phyloP scores from a whole-genome alignment of 2,329 filamentous ascomycete species.

The Beauveria sp. region DNA sequence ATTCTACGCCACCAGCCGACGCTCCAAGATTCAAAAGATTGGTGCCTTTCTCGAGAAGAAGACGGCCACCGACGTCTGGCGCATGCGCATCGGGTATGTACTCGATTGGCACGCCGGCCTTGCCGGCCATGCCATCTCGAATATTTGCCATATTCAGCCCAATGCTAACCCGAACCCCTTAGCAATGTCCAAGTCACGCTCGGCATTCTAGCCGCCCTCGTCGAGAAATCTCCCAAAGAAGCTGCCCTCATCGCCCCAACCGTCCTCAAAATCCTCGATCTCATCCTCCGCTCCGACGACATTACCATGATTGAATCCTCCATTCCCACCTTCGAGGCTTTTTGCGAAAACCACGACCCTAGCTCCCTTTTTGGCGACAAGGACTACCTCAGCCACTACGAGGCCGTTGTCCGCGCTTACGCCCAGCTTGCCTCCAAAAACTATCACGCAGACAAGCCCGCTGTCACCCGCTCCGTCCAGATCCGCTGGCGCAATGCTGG shows the following conservation, averaged over 20 bases:
- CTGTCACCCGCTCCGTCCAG: conserved; percentile 62
- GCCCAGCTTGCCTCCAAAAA: conserved; percentile 69
- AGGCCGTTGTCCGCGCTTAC: conserved; percentile 73
- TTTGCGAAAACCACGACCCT: conserved; percentile 83
- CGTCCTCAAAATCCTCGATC: conserved; percentile 76
- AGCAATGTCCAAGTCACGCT: conserved; percentile 93
- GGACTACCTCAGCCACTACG: conserved; percentile 73
- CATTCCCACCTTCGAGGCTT: conserved; percentile 75
- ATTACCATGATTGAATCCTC: conserved; percentile 91
- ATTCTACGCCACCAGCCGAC: conserved; percentile 91
- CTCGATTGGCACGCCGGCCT: background rate
- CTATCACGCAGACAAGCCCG: conserved; percentile 40
- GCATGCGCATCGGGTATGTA: conserved; percentile 72
- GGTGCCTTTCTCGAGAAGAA: conserved; percentile 91
- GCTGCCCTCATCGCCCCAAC: conserved; percentile 81
- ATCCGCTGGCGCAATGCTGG: conserved; percentile 72
- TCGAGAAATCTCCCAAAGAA: conserved; percentile 88
- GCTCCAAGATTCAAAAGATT: conserved; percentile 94
- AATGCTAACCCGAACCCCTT: conserved; percentile 13
- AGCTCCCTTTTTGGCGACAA: conserved; percentile 80
- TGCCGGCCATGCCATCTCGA: background rate
- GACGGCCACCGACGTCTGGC: conserved; percentile 85
- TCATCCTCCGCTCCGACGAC: conserved; percentile 76
- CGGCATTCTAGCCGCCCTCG: conserved; percentile 81
- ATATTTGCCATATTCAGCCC: background rate